phyloP scores from a whole-genome alignment of 805 yeast genomes.

The Ogataea methylovora region DNA sequence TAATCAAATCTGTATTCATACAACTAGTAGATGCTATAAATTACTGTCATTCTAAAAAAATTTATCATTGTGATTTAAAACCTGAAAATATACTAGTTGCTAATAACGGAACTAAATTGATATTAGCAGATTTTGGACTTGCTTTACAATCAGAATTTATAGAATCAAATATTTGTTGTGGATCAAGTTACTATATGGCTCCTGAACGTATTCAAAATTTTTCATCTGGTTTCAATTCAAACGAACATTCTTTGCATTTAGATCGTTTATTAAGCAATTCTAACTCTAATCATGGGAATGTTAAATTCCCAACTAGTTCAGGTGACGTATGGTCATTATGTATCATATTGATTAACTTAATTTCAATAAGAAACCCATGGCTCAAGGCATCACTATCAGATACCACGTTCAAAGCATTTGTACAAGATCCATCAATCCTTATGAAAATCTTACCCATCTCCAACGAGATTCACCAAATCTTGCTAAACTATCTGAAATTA shows the following conservation, averaged over 20 bases:
- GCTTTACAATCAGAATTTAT: slow-evolving; percentile 56
- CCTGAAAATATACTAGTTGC: slow-evolving; percentile 86
- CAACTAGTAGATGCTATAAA: slow-evolving; percentile 80
- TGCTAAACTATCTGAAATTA: slow-evolving; percentile 35
- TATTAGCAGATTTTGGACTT: slow-evolving; percentile 84
- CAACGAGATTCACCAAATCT: slow-evolving; percentile 45
- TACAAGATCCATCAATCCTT: slow-evolving; percentile 47
- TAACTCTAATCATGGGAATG: slow-evolving; percentile 17
- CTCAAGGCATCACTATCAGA: slow-evolving; percentile 65
- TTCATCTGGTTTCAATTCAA: slow-evolving; percentile 26
- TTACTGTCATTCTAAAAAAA: slow-evolving; percentile 75
- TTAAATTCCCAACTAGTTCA: slow-evolving; percentile 53
- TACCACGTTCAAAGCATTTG: slow-evolving; percentile 57
- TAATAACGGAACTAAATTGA: slow-evolving; percentile 44
- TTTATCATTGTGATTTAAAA: slow-evolving; percentile 90
- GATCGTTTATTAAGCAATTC: slow-evolving; percentile 16
- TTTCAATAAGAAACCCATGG: slow-evolving; percentile 90
- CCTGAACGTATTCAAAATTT: slow-evolving; percentile 61
- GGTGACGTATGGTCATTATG: slow-evolving; percentile 90
- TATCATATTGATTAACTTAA: slow-evolving; percentile 68
- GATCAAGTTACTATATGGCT: slow-evolving; percentile 87
- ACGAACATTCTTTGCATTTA: slow-evolving; percentile 24
- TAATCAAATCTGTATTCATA: slow-evolving; percentile 50
- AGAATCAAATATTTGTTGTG: slow-evolving; percentile 71
- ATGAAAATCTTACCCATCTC: slow-evolving; percentile 69